Evolutionary conservation across 1,139 yeast species (phyloP).

Genomic region (Pneumocystis wakefieldiae): DNA sequence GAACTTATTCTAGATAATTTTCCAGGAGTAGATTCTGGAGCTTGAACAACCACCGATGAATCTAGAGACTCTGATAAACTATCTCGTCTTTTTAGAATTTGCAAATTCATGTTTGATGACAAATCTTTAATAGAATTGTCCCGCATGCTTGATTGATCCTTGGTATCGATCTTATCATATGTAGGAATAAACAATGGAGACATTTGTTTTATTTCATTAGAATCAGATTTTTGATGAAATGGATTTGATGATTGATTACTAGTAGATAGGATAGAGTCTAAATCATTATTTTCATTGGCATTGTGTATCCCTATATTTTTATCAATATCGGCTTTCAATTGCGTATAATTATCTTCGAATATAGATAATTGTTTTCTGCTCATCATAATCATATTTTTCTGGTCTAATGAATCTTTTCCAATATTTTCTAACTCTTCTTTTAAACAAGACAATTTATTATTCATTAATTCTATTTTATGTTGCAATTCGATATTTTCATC

Average conservation of each 20-base stretch:
- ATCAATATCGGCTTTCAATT: constrained; percentile 30
- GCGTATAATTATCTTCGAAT: constrained; percentile 36
- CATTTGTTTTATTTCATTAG: not conserved
- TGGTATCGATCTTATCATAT: not conserved
- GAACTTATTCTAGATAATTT: not conserved
- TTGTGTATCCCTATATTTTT: constrained; percentile 18
- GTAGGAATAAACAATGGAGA: not conserved
- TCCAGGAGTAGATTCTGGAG: not conserved
- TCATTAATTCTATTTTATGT: constrained; percentile 41
- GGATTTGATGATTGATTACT: not conserved
- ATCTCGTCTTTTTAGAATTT: not conserved
- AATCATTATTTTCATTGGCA: not conserved
- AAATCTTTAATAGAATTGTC: not conserved
- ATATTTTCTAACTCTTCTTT: constrained; percentile 40
- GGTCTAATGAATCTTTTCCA: constrained; percentile 41
- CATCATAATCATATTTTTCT: constrained; percentile 49
- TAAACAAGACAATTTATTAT: constrained; percentile 49
- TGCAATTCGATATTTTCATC: constrained; percentile 49
- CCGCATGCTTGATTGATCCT: not conserved
- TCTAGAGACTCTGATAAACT: not conserved
- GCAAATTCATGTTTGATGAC: not conserved
- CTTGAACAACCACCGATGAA: not conserved
- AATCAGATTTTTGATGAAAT: not conserved
- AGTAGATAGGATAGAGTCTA: not conserved
- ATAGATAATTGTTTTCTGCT: constrained; percentile 56